Conservation (phyloP, 306 rosid species). For the Lathyrus oleraceus region DNA sequence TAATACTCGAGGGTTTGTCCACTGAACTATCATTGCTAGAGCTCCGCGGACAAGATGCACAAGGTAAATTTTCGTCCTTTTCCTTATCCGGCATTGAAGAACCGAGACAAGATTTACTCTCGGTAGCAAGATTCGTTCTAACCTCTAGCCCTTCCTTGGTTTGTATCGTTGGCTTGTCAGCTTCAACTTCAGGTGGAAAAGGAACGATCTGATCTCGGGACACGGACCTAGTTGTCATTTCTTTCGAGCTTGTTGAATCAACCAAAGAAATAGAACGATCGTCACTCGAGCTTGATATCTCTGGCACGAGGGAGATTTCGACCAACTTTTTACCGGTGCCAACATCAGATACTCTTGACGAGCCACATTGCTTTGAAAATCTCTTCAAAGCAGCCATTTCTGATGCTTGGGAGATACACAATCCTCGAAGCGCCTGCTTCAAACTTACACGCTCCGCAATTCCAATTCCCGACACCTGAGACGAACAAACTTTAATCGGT, state of each 20-base stretch:
- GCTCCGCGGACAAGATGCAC: conserved; percentile 53
- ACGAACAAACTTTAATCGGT: conserved; percentile 75
- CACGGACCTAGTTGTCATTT: conserved; percentile 40
- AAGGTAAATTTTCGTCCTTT: conserved; percentile 39
- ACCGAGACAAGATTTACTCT: conserved; percentile 41
- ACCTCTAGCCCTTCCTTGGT: conserved; percentile 40
- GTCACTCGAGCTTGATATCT: conserved; percentile 40
- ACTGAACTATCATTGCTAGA: conserved; percentile 47
- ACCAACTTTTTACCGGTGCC: conserved; percentile 81
- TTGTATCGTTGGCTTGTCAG: conserved; percentile 38
- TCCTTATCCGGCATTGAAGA: conserved; percentile 46
- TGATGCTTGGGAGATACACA: conserved; percentile 97
- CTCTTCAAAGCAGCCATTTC: conserved; percentile 98
- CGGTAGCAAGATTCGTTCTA: conserved; percentile 45
- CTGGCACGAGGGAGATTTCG: conserved; percentile 82
- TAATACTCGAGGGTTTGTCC: conserved; percentile 59
- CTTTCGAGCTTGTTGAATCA: conserved; percentile 37
- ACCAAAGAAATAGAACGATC: too few species aligned
- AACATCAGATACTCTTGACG: conserved; percentile 84
- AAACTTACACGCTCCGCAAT: conserved; percentile 90
- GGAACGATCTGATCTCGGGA: conserved; percentile 55
- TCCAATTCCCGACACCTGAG: conserved; percentile 86
- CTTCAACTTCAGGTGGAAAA: conserved; percentile 43
- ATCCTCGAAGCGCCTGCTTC: conserved; percentile 97
- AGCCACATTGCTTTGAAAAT: conserved; percentile 64